A percentile compares a stretch with the other conserved stretches of the same genome.
Conservation (phyloP, 2,329 filamentous ascomycete species). For the Botrytis aclada region DNA sequence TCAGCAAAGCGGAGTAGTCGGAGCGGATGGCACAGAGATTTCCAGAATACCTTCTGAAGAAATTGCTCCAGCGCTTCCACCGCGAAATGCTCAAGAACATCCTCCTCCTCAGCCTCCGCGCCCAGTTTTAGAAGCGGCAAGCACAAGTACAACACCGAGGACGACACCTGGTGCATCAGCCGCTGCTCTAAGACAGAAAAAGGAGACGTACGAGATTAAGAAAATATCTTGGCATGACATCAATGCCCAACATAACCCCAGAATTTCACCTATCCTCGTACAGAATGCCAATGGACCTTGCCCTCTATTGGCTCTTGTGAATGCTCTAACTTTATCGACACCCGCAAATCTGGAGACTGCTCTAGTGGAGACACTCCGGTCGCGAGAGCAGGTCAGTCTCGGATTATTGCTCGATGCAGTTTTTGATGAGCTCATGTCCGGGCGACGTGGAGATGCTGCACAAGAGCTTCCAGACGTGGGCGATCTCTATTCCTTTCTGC, state of each 20-base stretch:
- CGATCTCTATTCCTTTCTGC: constrained; percentile 82
- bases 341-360: constrained; percentile 64
- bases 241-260: constrained; percentile 55
- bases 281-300: constrained; percentile 96
- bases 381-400: constrained; percentile 83
- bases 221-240: constrained; percentile 81
- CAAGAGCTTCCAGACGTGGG: constrained; percentile 76
- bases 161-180: constrained; percentile 16
- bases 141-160: constrained; percentile 24
- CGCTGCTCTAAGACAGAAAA: constrained; percentile 31
- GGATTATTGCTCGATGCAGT: constrained; percentile 83
- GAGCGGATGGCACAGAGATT: constrained; percentile 22
- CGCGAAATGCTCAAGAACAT: constrained; percentile 29
- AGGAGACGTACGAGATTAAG: constrained; percentile 89
- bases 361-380: constrained; percentile 72
- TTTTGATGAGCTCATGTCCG: constrained; percentile 88
- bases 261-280: constrained; percentile 81
- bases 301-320: constrained; percentile 87
- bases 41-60: constrained; percentile 23
- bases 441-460: constrained; percentile 58
- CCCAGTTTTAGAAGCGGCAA: constrained; percentile 24
- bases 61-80: constrained; percentile 32
- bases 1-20: constrained; percentile 32
- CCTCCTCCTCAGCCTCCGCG: constrained; percentile 32
- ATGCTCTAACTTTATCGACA: constrained; percentile 83